Conservation (phyloP, 2,329 filamentous ascomycete genomes). For the Neophaeococcomyces mojaviensis region DNA sequence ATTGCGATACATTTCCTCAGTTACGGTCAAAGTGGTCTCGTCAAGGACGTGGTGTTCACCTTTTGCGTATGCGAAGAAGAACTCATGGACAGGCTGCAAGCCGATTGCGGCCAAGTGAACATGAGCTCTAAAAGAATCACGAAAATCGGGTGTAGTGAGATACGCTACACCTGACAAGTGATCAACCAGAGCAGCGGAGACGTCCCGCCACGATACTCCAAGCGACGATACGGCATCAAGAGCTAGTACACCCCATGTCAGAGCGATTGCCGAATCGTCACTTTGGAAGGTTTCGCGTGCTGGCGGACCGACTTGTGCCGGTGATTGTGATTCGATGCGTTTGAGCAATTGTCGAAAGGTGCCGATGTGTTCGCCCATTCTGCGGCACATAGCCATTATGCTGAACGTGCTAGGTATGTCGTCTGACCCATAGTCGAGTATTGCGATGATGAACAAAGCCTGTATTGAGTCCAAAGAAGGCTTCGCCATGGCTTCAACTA, state of each 20-base stretch:
- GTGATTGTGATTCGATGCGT: constrained; percentile 18
- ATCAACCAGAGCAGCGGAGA: constrained; percentile 20
- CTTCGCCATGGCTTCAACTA: constrained; percentile 20
- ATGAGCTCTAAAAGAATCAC: constrained; percentile 19
- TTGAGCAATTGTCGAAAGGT: constrained; percentile 20
- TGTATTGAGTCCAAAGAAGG: constrained; percentile 19
- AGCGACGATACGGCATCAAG: constrained; percentile 19
- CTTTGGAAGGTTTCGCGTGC: constrained; percentile 14
- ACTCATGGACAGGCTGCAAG: constrained; percentile 21
- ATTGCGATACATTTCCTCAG: constrained; percentile 23
- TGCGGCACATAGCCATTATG: constrained; percentile 19
- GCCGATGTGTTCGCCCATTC: constrained; percentile 22
- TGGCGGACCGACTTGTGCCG: constrained; percentile 20
- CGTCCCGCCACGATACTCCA: constrained; percentile 20
- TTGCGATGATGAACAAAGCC: constrained; percentile 20
- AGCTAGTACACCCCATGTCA: constrained; percentile 19
- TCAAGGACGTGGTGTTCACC: constrained; percentile 12
- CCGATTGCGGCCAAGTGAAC: constrained; percentile 20
- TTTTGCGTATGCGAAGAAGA: constrained; percentile 15
- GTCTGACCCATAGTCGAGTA: constrained; percentile 22
- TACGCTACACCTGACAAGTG: constrained; percentile 21
- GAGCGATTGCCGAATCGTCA: constrained; percentile 16
- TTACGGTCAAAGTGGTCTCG: constrained; percentile 13
- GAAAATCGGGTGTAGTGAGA: constrained; percentile 19
- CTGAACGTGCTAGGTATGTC: constrained; percentile 21